Base-by-base conservation (phyloP, 495 filamentous ascomycete genomes). In the Diplogelasinospora grovesii region DNA sequence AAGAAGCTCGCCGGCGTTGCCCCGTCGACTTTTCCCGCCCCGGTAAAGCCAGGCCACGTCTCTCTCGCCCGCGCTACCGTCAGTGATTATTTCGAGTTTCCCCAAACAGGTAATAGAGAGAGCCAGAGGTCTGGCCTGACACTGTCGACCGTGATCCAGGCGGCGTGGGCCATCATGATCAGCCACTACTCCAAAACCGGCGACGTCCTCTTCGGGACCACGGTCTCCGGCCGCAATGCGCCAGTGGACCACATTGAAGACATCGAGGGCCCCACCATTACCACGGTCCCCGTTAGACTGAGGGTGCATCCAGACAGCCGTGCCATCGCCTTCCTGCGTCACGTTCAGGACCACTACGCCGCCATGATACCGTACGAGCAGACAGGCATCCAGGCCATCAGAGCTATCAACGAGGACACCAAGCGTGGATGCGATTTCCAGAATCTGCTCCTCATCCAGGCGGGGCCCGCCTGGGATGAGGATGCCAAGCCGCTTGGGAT, bases 271-370 rank as follows among this genome's bases (percentile, higher is more conserved):
- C 68, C 79, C 0, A 61, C 77, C 1, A 70, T 83, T 27, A 68
- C 78, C 13, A 81, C 80, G 0, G 54, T 81, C 0, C 80, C 80
- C 4, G 56, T 74, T 10, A 65, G 77, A 2, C 53, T 64, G 3
- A 39, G 27, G 2, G 15, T 59, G 4, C 27, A 32, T 18, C 23
- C 27, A 14, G 43, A 45, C 7, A 36, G 33, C 28, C 9, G 22
- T 11, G n/a, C 57, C 2, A 23, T 19, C 9, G 29, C 31, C 1
- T 57, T 56, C 18, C 31, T 61, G 23, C n/a, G 34, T 1, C 22
- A 22, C 5, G 21, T 73, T 1, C 70, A 74, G 28, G 22, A 35
- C 4, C 54, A 64, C 42, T 49, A 43, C 9, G 49, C 44, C 14
- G 62, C 8, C 3, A n/a, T 70, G 43, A 65, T 65, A 15, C 38